A percentile compares a stretch with the other conserved stretches of the same genome.
Conservation (phyloP, 2,329 filamentous ascomycete genomes). For the Fusarium caatingaense region DNA sequence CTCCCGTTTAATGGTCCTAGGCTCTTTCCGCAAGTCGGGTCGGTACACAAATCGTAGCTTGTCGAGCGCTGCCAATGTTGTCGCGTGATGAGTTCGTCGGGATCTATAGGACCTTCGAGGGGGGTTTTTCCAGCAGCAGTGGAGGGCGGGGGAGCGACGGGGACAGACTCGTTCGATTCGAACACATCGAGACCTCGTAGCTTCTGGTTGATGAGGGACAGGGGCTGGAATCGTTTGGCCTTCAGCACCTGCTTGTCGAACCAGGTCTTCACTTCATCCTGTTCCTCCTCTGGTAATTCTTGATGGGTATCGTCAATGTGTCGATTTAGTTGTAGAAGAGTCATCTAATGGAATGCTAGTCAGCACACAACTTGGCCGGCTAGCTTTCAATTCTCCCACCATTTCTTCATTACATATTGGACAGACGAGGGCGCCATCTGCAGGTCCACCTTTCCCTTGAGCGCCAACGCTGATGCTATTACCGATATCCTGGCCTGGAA, state of each 20-base stretch:
- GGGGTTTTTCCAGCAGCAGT: constrained; percentile 53
- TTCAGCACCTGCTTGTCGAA: constrained; percentile 95
- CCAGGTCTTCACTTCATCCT: constrained; percentile 97
- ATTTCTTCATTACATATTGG: constrained; percentile 99
- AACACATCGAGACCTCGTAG: constrained; percentile 93
- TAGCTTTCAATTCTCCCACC: constrained; percentile 63
- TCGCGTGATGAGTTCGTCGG: constrained; percentile 89
- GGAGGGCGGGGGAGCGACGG: constrained; percentile 45
- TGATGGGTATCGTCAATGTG: constrained; percentile 89
- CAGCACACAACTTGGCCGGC: neutral
- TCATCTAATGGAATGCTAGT: constrained; percentile 68
- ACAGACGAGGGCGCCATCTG: constrained; percentile 76
- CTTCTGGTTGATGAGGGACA: constrained; percentile 93
- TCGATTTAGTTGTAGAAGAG: constrained; percentile 88
- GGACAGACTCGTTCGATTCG: constrained; percentile 82
- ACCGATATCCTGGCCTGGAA: constrained; percentile 77
- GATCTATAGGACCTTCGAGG: constrained; percentile 68
- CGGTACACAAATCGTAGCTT: constrained; percentile 82
- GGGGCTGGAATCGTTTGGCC: constrained; percentile 90
- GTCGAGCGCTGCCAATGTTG: constrained; percentile 88
- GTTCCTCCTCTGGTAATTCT: constrained; percentile 86
- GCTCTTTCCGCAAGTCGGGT: constrained; percentile 84
- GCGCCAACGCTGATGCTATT: constrained; percentile 79
- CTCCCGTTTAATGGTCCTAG: constrained; percentile 83
- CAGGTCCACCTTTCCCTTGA: constrained; percentile 63